Evolutionary conservation across 495 filamentous ascomycete species (phyloP), one percentile per base, ranked within the genome.

Genomic region (Aspergillus indologenus): DNA sequence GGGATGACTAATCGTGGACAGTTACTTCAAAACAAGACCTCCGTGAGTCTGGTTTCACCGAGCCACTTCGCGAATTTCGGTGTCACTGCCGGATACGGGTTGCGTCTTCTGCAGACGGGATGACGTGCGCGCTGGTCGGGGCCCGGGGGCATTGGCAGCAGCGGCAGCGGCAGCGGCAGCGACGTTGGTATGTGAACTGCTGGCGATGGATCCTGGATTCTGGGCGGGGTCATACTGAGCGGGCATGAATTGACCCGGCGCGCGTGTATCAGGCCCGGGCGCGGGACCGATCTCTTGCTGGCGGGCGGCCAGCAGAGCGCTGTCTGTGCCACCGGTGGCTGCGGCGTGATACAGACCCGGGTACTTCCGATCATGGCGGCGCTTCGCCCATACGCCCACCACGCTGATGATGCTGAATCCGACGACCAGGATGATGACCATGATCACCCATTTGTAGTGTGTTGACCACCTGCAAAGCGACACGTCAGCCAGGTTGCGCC

Each of bases 401-500:
- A 71, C 56, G 45, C 73, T 67, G 57, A 81, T 55, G 45, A 63
- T 49, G 19, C 57, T 53, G 60, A 84, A 79, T n/a, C 72, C 81
- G 51, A 83, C 42, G 26, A 71, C 59, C 12, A 84, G 68, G 23
- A 84, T 70, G 53, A 83, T 78, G n/a, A 82, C 31, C 78, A 86
- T 74, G 57, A 83, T 66, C 4, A 84, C 68, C 81, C 80, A 83
- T 59, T 68, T 61, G 68, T 79, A 83, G 60, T 84, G 81, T 11
- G 69, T 66, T 44, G 70, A 69, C 67, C 77, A 77, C 81, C 81
- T 84, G 54, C 14, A 15, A 11, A 4, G 12, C 7, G 18, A 56
- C 2, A 12, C 45, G 49, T 64, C 51, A 61, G 46, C 40, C 3
- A 31, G n/a, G 12, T 58, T 44, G 57, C 49, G 8, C 53, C 31